These are phyloP conservation scores for Suillus subluteus DNA, from an alignment of 768 basidiomycete species.

Conservation along the genomic window DNA sequence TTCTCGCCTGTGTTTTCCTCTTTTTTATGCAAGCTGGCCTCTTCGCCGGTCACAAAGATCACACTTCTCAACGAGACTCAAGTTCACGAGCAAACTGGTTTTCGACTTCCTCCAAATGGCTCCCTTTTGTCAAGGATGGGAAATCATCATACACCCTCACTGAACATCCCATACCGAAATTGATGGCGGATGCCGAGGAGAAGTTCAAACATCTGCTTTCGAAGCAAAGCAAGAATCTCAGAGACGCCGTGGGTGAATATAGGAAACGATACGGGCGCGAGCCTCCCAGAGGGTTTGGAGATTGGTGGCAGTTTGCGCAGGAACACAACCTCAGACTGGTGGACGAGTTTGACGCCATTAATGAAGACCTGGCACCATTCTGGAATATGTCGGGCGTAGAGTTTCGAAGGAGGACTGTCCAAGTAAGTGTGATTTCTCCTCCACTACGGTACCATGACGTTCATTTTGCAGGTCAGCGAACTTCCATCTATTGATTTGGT, in stretches of 20 bases:
- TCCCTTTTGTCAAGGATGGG: conserved; percentile 20
- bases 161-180: conserved; percentile 81
- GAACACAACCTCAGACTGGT: conserved; percentile 75
- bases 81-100: conserved; percentile 18
- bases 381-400: conserved; percentile 76
- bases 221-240: conserved; percentile 79
- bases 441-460: background rate
- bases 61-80: background rate
- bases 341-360: conserved; percentile 89
- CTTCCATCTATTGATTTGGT: conserved; percentile 88
- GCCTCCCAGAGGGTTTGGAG: conserved; percentile 90
- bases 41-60: conserved; percentile 41
- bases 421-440: conserved; percentile 45
- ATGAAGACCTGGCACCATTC: conserved; percentile 83
- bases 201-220: conserved; percentile 67
- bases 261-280: conserved; percentile 70
- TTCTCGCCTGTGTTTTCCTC: conserved; percentile 45
- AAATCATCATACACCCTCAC: conserved; percentile 20
- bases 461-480: conserved; percentile 58
- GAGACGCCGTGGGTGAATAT: conserved; percentile 83
- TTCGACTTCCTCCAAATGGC: conserved; percentile 24
- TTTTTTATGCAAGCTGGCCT: conserved; percentile 56
- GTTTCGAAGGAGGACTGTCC: conserved; percentile 60
- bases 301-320: conserved; percentile 84
- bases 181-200: conserved; percentile 85